These are phyloP conservation scores for Fusarium protoensiforme DNA, from an alignment of 2,329 filamentous ascomycete species.

Conservation along the genomic window DNA sequence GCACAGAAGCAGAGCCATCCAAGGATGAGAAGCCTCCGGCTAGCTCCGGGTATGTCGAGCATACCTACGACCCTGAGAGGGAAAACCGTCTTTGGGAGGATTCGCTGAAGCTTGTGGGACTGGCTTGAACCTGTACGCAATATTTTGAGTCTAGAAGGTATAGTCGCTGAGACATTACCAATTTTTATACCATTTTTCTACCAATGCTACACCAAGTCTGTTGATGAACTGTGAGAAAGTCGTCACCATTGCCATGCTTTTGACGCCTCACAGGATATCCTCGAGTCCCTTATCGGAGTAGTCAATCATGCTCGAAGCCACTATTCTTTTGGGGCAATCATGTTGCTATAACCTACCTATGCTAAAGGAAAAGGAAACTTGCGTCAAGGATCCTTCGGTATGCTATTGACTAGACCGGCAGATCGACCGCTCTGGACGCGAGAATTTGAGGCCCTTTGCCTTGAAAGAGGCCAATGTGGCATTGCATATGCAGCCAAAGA, in stretches of 20 bases:
- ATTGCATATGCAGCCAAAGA: neutral
- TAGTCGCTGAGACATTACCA: neutral
- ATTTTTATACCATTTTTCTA: too few relatives aligned
- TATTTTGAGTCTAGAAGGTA: neutral
- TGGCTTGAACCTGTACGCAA: neutral
- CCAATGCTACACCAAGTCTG: neutral
- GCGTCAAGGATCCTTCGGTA: neutral
- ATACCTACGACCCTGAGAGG: conserved; percentile 22
- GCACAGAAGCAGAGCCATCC: conserved; percentile 6
- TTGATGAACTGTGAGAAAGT: neutral
- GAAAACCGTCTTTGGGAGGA: conserved; percentile 32
- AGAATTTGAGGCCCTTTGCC: neutral
- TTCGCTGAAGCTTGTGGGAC: conserved; percentile 28
- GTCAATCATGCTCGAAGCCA: neutral
- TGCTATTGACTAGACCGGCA: neutral
- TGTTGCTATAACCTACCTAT: neutral
- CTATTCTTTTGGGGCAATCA: neutral
- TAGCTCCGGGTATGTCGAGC: conserved; percentile 4
- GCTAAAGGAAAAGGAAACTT: neutral
- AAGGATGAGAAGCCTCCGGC: neutral
- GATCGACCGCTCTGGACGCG: neutral
- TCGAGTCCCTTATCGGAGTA: neutral
- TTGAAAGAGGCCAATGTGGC: neutral
- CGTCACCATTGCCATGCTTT: neutral
- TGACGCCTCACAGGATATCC: neutral